phyloP scores from a whole-genome alignment of 352 stramenopile species.

The Globisporangium acanthophoron region DNA sequence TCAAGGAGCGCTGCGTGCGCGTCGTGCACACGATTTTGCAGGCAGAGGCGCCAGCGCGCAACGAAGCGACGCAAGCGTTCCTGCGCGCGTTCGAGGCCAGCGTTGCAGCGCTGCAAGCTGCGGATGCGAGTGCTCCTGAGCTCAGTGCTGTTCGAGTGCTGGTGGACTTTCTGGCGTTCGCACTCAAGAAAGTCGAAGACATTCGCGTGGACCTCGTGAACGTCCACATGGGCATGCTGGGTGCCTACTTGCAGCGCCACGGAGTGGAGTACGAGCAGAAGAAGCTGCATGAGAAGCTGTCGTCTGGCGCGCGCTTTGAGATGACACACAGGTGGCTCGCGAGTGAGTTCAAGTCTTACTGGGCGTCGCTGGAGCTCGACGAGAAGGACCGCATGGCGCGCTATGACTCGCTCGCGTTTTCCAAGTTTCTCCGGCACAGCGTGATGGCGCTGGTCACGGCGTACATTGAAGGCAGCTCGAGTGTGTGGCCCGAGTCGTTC shows the following conservation, averaged over 20 bases:
- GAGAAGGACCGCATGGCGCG: constrained; percentile 20
- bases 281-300: constrained; percentile 30
- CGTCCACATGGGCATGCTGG: constrained; percentile 44
- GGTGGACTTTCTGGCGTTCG: constrained; percentile 63
- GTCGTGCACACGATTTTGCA: constrained; percentile 42
- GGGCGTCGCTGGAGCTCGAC: constrained; percentile 16
- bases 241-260: constrained; percentile 48
- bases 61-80: constrained; percentile 36
- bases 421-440: constrained; percentile 35
- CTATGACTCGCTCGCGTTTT: constrained; percentile 31
- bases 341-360: constrained; percentile 28
- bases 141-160: constrained; percentile 20
- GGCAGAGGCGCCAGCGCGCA: constrained; percentile 48
- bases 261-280: constrained; percentile 64
- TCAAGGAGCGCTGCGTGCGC: constrained; percentile 33
- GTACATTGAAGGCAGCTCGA: constrained; percentile 38
- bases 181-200: constrained; percentile 57
- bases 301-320: constrained; percentile 18
- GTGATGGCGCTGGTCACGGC: constrained; percentile 44
- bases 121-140: neutral
- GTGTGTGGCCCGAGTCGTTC: constrained; percentile 67
- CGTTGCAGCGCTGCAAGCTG: constrained; percentile 14
- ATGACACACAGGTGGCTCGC: constrained; percentile 49
- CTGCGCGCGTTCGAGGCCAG: constrained; percentile 21
- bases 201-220: constrained; percentile 61